These are phyloP conservation scores for Globisporangium polare DNA, from an alignment of 352 stramenopile genomes.

Conservation along the genomic window DNA sequence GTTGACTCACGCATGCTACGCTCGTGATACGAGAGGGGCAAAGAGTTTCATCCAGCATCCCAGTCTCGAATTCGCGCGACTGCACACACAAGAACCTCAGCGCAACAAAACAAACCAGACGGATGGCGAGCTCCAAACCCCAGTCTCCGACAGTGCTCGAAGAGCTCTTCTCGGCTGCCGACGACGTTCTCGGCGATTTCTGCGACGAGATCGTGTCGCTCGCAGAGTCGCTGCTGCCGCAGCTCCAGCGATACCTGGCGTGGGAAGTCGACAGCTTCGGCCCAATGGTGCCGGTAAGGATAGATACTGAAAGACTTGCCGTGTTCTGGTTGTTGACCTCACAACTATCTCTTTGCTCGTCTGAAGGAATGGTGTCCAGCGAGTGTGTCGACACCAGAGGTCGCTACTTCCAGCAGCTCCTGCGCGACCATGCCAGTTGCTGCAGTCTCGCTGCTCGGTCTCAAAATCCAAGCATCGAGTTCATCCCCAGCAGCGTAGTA, in stretches of 20 bases:
- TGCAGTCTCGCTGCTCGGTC: too few species aligned
- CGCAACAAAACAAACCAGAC: too few species aligned
- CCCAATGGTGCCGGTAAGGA: conserved; percentile 3
- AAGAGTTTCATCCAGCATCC: not conserved
- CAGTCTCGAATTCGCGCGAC: not conserved
- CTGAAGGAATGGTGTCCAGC: too few species aligned
- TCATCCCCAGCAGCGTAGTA: too few species aligned
- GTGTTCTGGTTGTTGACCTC: too few species aligned
- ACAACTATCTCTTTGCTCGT: too few species aligned
- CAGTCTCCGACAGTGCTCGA: not conserved
- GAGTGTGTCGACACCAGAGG: too few species aligned
- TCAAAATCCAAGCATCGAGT: too few species aligned
- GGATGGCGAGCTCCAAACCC: not conserved
- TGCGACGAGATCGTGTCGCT: not conserved
- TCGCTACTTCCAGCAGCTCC: too few species aligned
- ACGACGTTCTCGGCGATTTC: not conserved
- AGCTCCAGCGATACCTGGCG: not conserved
- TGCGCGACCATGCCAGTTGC: too few species aligned
- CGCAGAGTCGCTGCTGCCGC: conserved; percentile 5
- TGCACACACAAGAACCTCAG: not conserved
- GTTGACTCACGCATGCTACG: not conserved
- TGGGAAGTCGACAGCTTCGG: conserved; percentile 9
- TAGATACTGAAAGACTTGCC: too few species aligned
- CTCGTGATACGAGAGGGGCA: not conserved
- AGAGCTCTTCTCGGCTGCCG: not conserved